Conservation (phyloP, 225 moss, liverwort and hornwort species). For the Polytrichum formosum region DNA sequence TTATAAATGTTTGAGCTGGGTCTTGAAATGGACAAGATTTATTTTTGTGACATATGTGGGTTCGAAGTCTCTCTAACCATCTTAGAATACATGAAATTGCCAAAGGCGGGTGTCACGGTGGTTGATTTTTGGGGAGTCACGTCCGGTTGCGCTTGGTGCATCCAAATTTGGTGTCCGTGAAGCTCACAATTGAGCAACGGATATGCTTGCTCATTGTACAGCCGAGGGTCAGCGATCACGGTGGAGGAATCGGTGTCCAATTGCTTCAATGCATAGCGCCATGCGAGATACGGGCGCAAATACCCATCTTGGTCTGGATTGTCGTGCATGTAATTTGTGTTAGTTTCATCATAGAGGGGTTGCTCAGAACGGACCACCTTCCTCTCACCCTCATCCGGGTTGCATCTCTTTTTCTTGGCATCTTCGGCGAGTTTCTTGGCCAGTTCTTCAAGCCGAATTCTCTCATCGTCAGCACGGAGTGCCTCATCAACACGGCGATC, state of each 20-base stretch:
- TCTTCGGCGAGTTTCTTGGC: constrained; percentile 18
- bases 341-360: constrained; percentile 27
- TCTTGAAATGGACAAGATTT: no score
- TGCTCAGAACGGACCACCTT: constrained; percentile 48
- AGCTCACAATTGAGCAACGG: constrained; percentile 72
- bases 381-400: constrained; percentile 12
- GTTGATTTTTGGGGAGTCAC: constrained; percentile 49
- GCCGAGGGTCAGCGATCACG: constrained; percentile 34
- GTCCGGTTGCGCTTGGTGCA: constrained; percentile 49
- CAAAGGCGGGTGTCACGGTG: constrained; percentile 65
- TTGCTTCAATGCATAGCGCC: constrained; percentile 62
- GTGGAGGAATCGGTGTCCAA: constrained; percentile 44
- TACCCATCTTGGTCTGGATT: constrained; percentile 26
- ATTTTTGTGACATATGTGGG: no score
- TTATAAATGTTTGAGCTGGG: no score
- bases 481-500: constrained; percentile 28
- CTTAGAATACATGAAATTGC: constrained; percentile 92
- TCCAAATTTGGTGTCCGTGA: constrained; percentile 52
- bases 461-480: constrained; percentile 22
- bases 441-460: constrained; percentile 18
- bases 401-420: constrained; percentile 18
- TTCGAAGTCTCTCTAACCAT: constrained; percentile 34
- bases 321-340: constrained; percentile 41
- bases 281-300: constrained; percentile 51
- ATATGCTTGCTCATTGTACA: constrained; percentile 53